Base-by-base conservation (phyloP, 805 yeast genomes). In the Alloascoidea hylecoeti region DNA sequence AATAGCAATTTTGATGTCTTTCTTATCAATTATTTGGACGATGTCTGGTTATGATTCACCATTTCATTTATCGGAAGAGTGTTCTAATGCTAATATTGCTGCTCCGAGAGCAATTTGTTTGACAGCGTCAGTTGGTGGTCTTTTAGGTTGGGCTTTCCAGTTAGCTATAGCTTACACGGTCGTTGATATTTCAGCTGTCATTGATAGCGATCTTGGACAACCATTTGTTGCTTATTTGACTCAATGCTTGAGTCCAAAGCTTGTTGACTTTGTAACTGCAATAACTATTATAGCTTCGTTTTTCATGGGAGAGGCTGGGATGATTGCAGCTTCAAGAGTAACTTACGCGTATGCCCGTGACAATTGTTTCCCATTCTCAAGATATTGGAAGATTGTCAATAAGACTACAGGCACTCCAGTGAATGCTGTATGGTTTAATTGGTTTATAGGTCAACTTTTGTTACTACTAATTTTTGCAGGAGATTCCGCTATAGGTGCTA, bases 41-140 rank as follows among this genome's bases (percentile, higher is more conserved):
- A 76, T 78, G 83, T 68, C 78, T 35, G 85, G 84, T 16, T 79
- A 75, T 49, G 85, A 78, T 50, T 72, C 81, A 16, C 81, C 85
- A 0, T 78, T 77, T 60, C 85, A 79, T 49, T 59, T 78, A 42
- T 66, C 81, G n/a, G 88, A 78, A 56, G 86, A 78, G 49, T 71
- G 78, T 46, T 57, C 75, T 37, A 75, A 77, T 49, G 80, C 83
- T 4, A 58, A 70, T 27, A 55, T 61, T 12, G 81, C 80, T 3
- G 74, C 78, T 5, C 84, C 85, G n/a, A 63, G 66, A 42, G 81
- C 82, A 18, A 76, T 77, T 46, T 72, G 74, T 15, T 53, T 74
- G 53, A 74, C 80, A 14, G 63, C 76, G 5, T 48, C 64, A 9
- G 55, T 64, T 35, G 78, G 81, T 42, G 79, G 78, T 35, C 23